Conservation (phyloP, 371 early-diverging fungal species). For the Mucor irregularis region DNA sequence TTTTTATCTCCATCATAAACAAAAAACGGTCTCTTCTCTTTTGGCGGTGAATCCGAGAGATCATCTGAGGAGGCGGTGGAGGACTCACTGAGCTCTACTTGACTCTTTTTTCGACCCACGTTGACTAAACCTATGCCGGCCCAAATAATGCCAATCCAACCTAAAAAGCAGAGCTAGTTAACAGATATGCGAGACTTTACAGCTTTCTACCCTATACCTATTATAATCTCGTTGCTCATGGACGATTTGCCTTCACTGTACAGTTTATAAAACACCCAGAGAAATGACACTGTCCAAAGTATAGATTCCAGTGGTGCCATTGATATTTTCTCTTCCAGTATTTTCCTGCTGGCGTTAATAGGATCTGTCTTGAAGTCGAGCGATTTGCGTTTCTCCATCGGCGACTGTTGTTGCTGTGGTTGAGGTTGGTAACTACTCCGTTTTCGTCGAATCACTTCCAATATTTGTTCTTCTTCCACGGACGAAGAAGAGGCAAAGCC, state of each 20-base stretch:
- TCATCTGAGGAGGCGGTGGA: constrained; percentile 34
- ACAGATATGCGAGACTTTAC: too few relatives aligned
- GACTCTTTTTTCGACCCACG: neutral
- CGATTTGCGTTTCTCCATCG: neutral
- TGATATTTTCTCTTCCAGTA: constrained; percentile 3
- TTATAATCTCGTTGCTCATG: constrained; percentile 9
- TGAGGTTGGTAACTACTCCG: constrained; percentile 3
- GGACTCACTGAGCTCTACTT: neutral
- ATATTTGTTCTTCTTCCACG: constrained; percentile 37
- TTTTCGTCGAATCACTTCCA: constrained; percentile 37
- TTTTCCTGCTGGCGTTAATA: neutral
- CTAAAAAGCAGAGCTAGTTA: neutral
- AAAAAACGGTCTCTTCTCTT: neutral
- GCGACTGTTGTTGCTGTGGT: neutral
- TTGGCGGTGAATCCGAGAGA: neutral
- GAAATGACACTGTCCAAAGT: constrained; percentile 32
- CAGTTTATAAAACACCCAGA: constrained; percentile 27
- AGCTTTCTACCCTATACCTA: constrained; percentile 6
- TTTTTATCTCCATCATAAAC: constrained; percentile 10
- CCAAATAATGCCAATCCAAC: constrained; percentile 18
- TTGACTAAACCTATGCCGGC: constrained; percentile 7
- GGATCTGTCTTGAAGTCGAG: neutral
- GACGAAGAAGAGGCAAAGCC: constrained; percentile 48
- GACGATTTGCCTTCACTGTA: neutral
- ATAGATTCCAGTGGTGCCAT: constrained; percentile 29